A percentile compares a stretch with the other conserved stretches of the same genome.
phyloP scores from a whole-genome alignment of 106 monocot genomes.

The Allium fistulosum region DNA sequence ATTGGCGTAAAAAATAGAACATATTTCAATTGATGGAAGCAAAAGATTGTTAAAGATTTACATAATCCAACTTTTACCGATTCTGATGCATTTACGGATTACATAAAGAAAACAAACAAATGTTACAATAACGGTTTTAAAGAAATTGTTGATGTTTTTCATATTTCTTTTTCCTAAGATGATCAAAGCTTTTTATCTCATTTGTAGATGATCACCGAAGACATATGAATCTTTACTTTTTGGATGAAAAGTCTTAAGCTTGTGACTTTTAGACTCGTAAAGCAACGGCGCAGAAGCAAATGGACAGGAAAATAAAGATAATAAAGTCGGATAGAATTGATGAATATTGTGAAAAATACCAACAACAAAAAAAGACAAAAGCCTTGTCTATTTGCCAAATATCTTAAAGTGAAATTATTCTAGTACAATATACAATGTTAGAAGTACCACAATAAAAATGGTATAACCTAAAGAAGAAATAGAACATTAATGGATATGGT shows the following conservation, averaged over 20 bases:
- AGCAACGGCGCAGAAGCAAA: slow-evolving; percentile 1
- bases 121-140: background rate
- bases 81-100: background rate
- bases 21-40: background rate
- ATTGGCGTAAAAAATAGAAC: background rate
- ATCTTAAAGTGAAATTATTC: slow-evolving; percentile 3
- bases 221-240: background rate
- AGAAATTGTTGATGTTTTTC: background rate
- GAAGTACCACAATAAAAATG: slow-evolving; percentile 2
- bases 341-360: slow-evolving; percentile 7
- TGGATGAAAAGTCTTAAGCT: background rate
- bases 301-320: background rate
- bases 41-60: background rate
- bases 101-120: slow-evolving; percentile 2
- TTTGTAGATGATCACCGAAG: slow-evolving; percentile 1
- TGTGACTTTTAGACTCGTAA: background rate
- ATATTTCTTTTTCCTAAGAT: background rate
- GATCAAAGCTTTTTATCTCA: background rate
- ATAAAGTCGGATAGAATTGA: slow-evolving; percentile 4
- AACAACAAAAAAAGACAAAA: background rate
- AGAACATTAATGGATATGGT: slow-evolving; percentile 6
- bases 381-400: slow-evolving; percentile 8
- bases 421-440: slow-evolving; percentile 1
- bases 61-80: background rate
- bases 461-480: background rate